Conservation (phyloP, 225 moss, liverwort and hornwort genomes). For the Physcomitrium patens region DNA sequence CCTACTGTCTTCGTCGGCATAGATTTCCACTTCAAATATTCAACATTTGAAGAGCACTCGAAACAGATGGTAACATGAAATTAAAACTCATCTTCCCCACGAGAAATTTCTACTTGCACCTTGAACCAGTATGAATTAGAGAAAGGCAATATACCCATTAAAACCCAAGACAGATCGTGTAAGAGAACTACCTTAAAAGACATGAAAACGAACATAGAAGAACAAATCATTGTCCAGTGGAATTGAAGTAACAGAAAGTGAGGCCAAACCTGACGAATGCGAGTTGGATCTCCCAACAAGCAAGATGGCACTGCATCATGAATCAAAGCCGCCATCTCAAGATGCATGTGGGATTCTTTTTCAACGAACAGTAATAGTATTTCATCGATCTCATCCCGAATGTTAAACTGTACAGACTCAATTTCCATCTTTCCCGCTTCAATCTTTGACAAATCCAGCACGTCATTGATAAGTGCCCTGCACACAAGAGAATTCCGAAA, state of each 20-base stretch:
- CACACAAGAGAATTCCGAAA: constrained; percentile 17
- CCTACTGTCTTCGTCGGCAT: too few species aligned
- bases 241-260: constrained; percentile 5
- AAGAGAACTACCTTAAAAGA: not conserved
- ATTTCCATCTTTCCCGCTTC: constrained; percentile 90
- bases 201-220: not conserved
- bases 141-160: not conserved
- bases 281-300: constrained; percentile 67
- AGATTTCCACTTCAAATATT: too few species aligned
- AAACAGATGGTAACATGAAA: too few species aligned
- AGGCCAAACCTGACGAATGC: constrained; percentile 63
- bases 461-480: constrained; percentile 80
- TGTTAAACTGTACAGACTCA: constrained; percentile 70
- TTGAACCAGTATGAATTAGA: too few species aligned
- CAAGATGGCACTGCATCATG: constrained; percentile 69
- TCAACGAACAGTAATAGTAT: constrained; percentile 74
- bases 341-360: constrained; percentile 53
- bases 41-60: too few species aligned
- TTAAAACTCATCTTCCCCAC: too few species aligned
- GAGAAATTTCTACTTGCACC: too few species aligned
- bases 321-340: constrained; percentile 70
- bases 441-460: constrained; percentile 83
- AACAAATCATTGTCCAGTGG: not conserved
- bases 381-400: constrained; percentile 68
- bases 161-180: not conserved